phyloP scores from a whole-genome alignment of 495 filamentous ascomycete genomes.

The Penicillium ucsense region DNA sequence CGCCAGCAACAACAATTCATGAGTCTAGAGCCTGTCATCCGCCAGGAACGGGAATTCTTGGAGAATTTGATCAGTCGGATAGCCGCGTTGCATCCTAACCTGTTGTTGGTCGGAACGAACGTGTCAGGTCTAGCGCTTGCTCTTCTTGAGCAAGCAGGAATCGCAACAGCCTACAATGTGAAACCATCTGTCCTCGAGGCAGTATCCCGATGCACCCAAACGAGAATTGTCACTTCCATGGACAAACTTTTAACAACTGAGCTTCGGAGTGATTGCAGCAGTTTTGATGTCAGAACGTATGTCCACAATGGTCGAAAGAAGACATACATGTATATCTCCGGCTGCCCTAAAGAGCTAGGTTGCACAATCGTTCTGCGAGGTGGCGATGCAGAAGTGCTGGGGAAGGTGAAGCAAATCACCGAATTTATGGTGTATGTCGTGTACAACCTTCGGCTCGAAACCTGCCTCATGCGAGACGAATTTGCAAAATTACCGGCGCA shows the following conservation, averaged over 20 bases:
- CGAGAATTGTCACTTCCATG: constrained; percentile 85
- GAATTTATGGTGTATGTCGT: constrained; percentile 99
- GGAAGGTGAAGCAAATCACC: constrained; percentile 82
- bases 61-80: constrained; percentile 92
- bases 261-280: constrained; percentile 68
- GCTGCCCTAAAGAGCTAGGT: constrained; percentile 83
- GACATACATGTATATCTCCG: constrained; percentile 92
- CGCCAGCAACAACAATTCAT: constrained; percentile 95
- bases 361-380: constrained; percentile 95
- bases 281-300: constrained; percentile 92
- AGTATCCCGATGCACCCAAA: constrained; percentile 82
- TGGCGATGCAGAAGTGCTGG: constrained; percentile 55
- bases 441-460: constrained; percentile 94
- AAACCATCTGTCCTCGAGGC: constrained; percentile 93
- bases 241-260: constrained; percentile 83
- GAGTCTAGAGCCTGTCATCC: constrained; percentile 94
- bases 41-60: constrained; percentile 92
- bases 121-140: constrained; percentile 85
- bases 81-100: constrained; percentile 66
- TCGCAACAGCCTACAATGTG: constrained; percentile 91
- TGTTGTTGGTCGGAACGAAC: constrained; percentile 81
- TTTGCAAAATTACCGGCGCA: constrained; percentile 62
- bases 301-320: constrained; percentile 75
- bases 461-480: constrained; percentile 91
- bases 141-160: constrained; percentile 75